These are phyloP conservation scores for Cotoneaster glaucophyllus DNA, from an alignment of 306 rosid genomes.

Conservation along the genomic window DNA sequence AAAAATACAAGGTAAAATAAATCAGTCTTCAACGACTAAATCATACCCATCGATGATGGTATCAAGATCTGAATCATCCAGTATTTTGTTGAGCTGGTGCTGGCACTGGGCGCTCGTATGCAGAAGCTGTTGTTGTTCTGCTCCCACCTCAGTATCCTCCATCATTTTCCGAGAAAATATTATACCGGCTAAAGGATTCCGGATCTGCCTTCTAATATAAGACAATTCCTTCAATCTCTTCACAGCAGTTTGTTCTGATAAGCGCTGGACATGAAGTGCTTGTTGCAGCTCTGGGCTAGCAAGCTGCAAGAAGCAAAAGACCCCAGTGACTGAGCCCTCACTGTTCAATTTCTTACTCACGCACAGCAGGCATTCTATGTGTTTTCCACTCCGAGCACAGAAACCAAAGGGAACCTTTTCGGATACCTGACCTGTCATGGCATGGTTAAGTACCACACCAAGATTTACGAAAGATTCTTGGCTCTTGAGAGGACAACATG, in stretches of 20 bases:
- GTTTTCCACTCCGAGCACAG: conserved; percentile 52
- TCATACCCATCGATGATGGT: conserved; percentile 82
- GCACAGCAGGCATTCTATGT: conserved; percentile 77
- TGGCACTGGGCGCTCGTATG: conserved; percentile 68
- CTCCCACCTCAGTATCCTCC: conserved; percentile 65
- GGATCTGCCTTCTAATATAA: conserved; percentile 71
- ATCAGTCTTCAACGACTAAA: neutral
- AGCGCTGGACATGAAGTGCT: conserved; percentile 74
- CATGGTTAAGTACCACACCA: conserved; percentile 66
- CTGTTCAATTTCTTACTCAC: conserved; percentile 71
- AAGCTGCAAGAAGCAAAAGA: conserved; percentile 92
- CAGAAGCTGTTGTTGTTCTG: conserved; percentile 64
- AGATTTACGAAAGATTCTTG: conserved; percentile 85
- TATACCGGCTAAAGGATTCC: conserved; percentile 66
- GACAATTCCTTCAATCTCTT: conserved; percentile 71
- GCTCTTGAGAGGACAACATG: conserved; percentile 78
- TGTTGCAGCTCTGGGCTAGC: conserved; percentile 88
- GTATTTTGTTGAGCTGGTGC: conserved; percentile 81
- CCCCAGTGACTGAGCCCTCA: conserved; percentile 70
- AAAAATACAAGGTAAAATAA: neutral
- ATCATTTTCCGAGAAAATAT: conserved; percentile 55
- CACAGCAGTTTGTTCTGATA: conserved; percentile 74
- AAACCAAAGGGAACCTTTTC: conserved; percentile 72
- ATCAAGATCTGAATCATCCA: conserved; percentile 89
- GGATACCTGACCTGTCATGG: conserved; percentile 67